Evolutionary conservation across 2,329 filamentous ascomycete species (phyloP).

Genomic region (Lachnellula suecica): DNA sequence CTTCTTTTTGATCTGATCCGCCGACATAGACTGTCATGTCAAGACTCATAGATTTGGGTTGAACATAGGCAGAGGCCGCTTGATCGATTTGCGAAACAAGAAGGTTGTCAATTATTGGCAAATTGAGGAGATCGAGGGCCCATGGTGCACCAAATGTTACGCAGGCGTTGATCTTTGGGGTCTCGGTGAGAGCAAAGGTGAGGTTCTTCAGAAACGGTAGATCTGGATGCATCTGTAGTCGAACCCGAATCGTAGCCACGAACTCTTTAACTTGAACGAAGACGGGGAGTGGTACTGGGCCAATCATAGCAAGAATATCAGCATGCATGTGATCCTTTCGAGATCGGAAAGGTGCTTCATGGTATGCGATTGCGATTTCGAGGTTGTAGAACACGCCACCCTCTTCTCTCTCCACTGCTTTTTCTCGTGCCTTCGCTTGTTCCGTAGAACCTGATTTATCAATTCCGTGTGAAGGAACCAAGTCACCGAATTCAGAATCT

Average conservation of each 20-base stretch:
- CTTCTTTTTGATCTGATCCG: conserved; percentile 18
- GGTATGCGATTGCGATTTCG: conserved; percentile 20
- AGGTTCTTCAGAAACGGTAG: conserved; percentile 20
- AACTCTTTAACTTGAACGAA: conserved; percentile 23
- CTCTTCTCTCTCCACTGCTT: conserved; percentile 14
- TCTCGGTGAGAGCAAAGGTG: conserved; percentile 21
- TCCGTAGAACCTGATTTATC: conserved; percentile 12
- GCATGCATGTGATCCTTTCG: conserved; percentile 22
- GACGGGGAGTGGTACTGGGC: conserved; percentile 16
- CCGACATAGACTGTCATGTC: conserved; percentile 22
- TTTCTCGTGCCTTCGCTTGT: conserved; percentile 13
- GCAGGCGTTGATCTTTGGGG: conserved; percentile 16
- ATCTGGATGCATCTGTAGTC: conserved; percentile 23
- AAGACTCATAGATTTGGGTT: conserved; percentile 21
- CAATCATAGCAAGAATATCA: conserved; percentile 18
- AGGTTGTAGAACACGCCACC: conserved; percentile 22
- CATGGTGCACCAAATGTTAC: conserved; percentile 20
- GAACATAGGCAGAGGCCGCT: conserved; percentile 18
- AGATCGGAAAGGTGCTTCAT: conserved; percentile 18
- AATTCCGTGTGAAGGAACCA: conserved; percentile 18
- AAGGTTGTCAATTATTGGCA: conserved; percentile 17
- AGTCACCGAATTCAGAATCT: conserved; percentile 20
- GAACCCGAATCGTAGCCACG: conserved; percentile 17
- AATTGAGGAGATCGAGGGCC: conserved; percentile 20
- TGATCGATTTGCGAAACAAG: conserved; percentile 18